Base-by-base conservation (phyloP, 2,329 filamentous ascomycete genomes). In the Phaeosphaeriaceae sp. region DNA sequence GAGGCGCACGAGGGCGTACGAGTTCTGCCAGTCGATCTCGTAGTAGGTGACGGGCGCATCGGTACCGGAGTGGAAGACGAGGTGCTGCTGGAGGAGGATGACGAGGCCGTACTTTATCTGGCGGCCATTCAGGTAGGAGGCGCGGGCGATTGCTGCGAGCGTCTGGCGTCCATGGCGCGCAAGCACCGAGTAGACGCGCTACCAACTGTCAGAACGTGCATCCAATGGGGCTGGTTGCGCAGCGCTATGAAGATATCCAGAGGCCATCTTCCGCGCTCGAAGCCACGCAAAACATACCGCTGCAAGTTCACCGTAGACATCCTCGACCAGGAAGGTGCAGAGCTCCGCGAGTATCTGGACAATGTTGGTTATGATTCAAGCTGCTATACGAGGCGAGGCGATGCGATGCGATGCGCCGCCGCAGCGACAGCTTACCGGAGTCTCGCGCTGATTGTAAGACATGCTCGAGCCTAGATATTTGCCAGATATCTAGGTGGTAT, bases 301-400 rank as follows among this genome's bases (percentile, higher is more conserved):
- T 62, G 93, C 92, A 58, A 98, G 88, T 81, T 96, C 91, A 74
- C 95, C 95, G 78, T 95, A 94, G 58, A 91, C 85, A 76, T 97
- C 93, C 75, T 93, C 89, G 63, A 98, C 89, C 63, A 97, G 86
- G 76, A 96, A 88, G 82, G 89, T 87, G 83, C 92, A 97, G 74
- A 98, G 91, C 86, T 97, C 92, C 73, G 90, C 88, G 67, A 91
- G 81, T 80, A 88, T 83, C 91, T 94, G 91, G 85, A 56, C 47
- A 3, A 33, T 50, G 66, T 75, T 88, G 85, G 62, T 60, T 59
- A 57, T 65, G 61, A 62, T 67, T 27, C 25, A 27, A 5, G 25
- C 25, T 27, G 25, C 25, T 5, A 4, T 27, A 9, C 31, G 31
- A 7, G 7, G 69, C 76, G 76, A 76, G n/a, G 22, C 27, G 42